Evolutionary conservation across 2,329 filamentous ascomycete species (phyloP), one percentile per base, ranked within the genome.

Genomic region (Rhytidhysteron rufulum): DNA sequence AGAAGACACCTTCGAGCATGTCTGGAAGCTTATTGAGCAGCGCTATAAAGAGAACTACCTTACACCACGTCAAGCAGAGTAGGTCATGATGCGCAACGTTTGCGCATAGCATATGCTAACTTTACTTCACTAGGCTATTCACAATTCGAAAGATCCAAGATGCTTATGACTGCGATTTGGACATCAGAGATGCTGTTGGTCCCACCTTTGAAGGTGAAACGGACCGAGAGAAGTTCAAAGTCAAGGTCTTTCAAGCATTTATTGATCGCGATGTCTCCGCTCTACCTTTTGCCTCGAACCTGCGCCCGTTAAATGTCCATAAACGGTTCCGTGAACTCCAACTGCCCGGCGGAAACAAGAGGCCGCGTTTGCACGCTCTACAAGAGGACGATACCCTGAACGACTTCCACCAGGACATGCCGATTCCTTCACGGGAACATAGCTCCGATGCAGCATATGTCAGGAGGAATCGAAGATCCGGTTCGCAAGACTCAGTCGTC

Each of bases 141-240:
- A 51, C 48, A 29, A 61, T 66, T 53, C 60, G 61, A 42, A 63
- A 62, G 41, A 48, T 67, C 7, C 60, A 63, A 38, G 60, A 63
- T 42, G 54, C 47, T 24, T 57, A 57, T 44, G 60, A 58, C 36
- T 63, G 57, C 50, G 63, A 66, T 38, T 53, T 67, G 16, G 60
- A 62, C 45, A 32, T 65, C 21, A 43, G 51, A 34, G 62, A 67
- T 44, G 62, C 58, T 4, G 61, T 67, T 29, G 44, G 49, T 30
- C 49, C 54, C 37, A 60, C 64, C 27, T 66, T 62, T 38, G 60
- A 55, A 30, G 53, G 48, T 37, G 57, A 61, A 34, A 42, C 43
- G 2, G 52, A 62, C 33, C 49, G 42, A 7, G 34, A 43, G 13
- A 55, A 51, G 50, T 52, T 53, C 31, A 41, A 55, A 19, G 55